Percentiles rank a stretch among this genome's conserved stretches.
Evolutionary conservation across 352 stramenopile species (phyloP).

Genomic region (Pilasporangium apinafurcum): DNA sequence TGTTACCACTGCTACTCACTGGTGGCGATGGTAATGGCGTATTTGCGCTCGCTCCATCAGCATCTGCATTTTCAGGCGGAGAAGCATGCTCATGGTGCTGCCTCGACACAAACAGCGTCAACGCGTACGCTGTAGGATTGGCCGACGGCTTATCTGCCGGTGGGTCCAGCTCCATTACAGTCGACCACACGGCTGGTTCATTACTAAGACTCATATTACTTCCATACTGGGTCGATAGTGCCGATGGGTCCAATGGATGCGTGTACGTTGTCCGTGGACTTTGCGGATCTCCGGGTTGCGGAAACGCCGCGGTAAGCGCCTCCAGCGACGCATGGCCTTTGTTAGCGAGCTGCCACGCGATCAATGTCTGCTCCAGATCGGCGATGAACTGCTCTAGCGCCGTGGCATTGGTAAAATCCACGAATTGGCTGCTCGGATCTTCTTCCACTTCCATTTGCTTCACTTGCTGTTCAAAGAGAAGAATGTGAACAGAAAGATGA

Average conservation of each 20-base stretch:
- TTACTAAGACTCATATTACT: neutral
- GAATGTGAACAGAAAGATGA: no score
- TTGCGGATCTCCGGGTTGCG: no score
- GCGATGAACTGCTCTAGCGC: constrained; percentile 73
- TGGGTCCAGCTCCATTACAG: constrained; percentile 20
- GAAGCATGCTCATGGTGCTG: constrained; percentile 5
- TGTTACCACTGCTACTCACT: no score
- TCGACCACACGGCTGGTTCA: constrained; percentile 23
- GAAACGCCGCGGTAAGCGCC: constrained; percentile 15
- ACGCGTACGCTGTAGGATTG: constrained; percentile 21
- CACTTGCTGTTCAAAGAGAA: no score
- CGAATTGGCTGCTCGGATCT: constrained; percentile 79
- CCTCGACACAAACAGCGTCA: constrained; percentile 36
- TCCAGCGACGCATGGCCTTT: constrained; percentile 57
- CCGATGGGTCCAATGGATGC: no score
- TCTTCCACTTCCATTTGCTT: constrained; percentile 78
- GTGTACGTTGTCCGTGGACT: no score
- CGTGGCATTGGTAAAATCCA: constrained; percentile 85
- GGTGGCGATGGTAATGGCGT: neutral
- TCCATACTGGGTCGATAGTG: no score
- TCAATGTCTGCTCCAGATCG: constrained; percentile 67
- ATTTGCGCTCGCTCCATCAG: no score
- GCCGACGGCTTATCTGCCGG: constrained; percentile 4
- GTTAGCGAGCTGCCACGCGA: constrained; percentile 54
- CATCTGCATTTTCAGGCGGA: neutral